These are phyloP conservation scores for Fusarium sp. DNA, from an alignment of 2,329 filamentous ascomycete species.

Conservation along the genomic window DNA sequence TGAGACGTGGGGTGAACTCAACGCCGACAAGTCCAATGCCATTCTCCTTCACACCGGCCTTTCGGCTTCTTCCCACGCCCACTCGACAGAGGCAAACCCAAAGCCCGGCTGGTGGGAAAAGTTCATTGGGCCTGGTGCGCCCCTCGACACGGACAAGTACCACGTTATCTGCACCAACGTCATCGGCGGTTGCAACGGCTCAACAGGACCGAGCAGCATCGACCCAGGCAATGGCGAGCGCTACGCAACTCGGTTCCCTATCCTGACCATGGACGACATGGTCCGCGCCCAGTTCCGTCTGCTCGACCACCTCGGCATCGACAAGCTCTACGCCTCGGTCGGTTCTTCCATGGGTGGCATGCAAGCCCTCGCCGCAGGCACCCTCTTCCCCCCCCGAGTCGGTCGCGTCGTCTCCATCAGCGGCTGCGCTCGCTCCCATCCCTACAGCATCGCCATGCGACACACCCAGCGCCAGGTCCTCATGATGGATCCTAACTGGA, in stretches of 20 bases:
- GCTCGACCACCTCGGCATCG: slow-evolving; percentile 79
- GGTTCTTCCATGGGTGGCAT: slow-evolving; percentile 98
- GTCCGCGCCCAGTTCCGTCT: slow-evolving; percentile 93
- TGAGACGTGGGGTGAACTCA: slow-evolving; percentile 88
- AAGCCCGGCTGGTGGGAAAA: slow-evolving; percentile 98
- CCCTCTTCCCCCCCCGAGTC: slow-evolving; percentile 83
- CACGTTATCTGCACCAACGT: slow-evolving; percentile 97
- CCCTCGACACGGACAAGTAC: slow-evolving; percentile 90
- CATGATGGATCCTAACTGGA: slow-evolving; percentile 99
- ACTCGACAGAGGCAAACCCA: slow-evolving; percentile 85
- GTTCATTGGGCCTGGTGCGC: slow-evolving; percentile 89
- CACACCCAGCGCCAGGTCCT: slow-evolving; percentile 97
- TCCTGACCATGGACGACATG: slow-evolving; percentile 97
- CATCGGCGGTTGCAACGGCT: slow-evolving; percentile 93
- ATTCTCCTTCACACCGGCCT: slow-evolving; percentile 94
- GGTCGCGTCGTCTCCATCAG: slow-evolving; percentile 87
- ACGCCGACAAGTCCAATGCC: slow-evolving; percentile 82
- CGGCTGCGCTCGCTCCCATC: slow-evolving; percentile 92
- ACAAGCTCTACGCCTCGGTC: slow-evolving; percentile 87
- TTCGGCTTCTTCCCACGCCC: slow-evolving; percentile 96
- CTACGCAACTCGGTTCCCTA: slow-evolving; percentile 95
- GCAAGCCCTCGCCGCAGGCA: slow-evolving; percentile 90
- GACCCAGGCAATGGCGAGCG: slow-evolving; percentile 87
- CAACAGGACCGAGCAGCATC: slow-evolving; percentile 86
- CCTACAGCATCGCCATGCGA: slow-evolving; percentile 98